These are phyloP conservation scores for Macrolepiota dolichaula DNA, from an alignment of 768 basidiomycete genomes.

Conservation along the genomic window DNA sequence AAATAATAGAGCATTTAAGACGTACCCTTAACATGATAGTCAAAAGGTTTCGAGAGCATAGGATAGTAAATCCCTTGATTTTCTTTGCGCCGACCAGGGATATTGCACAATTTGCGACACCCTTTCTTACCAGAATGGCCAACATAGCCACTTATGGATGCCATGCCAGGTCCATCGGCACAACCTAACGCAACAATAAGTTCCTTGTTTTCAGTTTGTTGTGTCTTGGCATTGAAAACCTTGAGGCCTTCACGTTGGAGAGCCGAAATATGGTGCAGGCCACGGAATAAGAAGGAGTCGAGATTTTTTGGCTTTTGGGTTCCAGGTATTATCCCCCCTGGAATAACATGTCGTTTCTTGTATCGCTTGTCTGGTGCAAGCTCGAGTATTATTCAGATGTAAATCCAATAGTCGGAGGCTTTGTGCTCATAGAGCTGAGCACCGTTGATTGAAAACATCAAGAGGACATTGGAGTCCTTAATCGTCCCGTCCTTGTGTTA, in stretches of 20 bases:
- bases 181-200: slow-evolving; percentile 19
- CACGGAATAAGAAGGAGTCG: slow-evolving; percentile 31
- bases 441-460: slow-evolving; percentile 33
- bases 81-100: not conserved
- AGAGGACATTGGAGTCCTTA: slow-evolving; percentile 20
- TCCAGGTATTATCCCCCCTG: slow-evolving; percentile 22
- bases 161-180: slow-evolving; percentile 33
- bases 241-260: slow-evolving; percentile 26
- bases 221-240: slow-evolving; percentile 32
- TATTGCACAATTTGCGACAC: slow-evolving; percentile 5
- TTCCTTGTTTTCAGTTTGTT: not conserved
- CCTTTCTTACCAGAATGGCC: slow-evolving; percentile 24
- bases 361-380: slow-evolving; percentile 21
- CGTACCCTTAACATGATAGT: too few relatives aligned
- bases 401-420: slow-evolving; percentile 27
- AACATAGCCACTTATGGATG: slow-evolving; percentile 27
- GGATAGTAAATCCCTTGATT: slow-evolving; percentile 33
- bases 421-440: slow-evolving; percentile 36
- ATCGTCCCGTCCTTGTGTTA: too few relatives aligned
- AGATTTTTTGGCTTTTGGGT: slow-evolving; percentile 30
- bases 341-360: slow-evolving; percentile 22
- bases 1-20: too few relatives aligned
- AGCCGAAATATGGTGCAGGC: slow-evolving; percentile 28
- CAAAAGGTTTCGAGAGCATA: slow-evolving; percentile 21
- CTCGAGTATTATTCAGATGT: slow-evolving; percentile 26